phyloP scores from a whole-genome alignment of 331 rosid species.

The Rhamnella rubrinervis region DNA sequence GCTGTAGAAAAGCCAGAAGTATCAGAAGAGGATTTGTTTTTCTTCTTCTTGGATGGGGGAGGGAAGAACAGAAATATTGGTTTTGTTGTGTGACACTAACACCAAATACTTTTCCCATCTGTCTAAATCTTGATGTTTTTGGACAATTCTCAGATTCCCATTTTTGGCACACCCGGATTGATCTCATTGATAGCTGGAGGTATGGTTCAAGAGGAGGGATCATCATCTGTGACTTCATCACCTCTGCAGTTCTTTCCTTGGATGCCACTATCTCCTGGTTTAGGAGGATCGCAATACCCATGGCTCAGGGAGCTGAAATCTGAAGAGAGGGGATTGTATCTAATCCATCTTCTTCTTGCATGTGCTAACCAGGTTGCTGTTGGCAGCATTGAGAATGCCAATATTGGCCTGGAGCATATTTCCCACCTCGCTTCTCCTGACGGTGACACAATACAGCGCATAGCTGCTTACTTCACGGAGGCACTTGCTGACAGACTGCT shows the following conservation, averaged over 20 bases:
- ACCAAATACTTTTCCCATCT: neutral
- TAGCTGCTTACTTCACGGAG: conserved; percentile 72
- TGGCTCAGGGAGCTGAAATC: conserved; percentile 54
- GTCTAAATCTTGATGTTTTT: conserved; percentile 12
- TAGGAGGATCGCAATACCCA: conserved; percentile 65
- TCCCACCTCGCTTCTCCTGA: conserved; percentile 68
- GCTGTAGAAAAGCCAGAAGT: neutral
- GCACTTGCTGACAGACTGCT: conserved; percentile 73
- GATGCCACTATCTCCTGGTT: conserved; percentile 30
- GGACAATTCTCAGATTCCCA: conserved; percentile 3
- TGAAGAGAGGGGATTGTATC: conserved; percentile 51
- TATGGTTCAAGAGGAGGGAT: conserved; percentile 44
- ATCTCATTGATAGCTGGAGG: conserved; percentile 7
- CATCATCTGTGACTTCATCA: conserved; percentile 38
- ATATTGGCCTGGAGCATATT: conserved; percentile 59
- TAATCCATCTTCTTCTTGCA: conserved; percentile 51
- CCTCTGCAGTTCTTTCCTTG: conserved; percentile 32
- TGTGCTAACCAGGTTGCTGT: conserved; percentile 73
- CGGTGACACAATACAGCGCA: conserved; percentile 68
- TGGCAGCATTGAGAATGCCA: conserved; percentile 69
- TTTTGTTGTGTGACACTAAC: neutral
- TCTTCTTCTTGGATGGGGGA: neutral
- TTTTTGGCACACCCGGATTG: conserved; percentile 1
- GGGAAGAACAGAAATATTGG: neutral
- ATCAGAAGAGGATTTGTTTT: neutral